Evolutionary conservation across 2,329 filamentous ascomycete genomes (phyloP), one percentile per base, ranked within the genome.

Genomic region (Rhinocladiella similis): DNA sequence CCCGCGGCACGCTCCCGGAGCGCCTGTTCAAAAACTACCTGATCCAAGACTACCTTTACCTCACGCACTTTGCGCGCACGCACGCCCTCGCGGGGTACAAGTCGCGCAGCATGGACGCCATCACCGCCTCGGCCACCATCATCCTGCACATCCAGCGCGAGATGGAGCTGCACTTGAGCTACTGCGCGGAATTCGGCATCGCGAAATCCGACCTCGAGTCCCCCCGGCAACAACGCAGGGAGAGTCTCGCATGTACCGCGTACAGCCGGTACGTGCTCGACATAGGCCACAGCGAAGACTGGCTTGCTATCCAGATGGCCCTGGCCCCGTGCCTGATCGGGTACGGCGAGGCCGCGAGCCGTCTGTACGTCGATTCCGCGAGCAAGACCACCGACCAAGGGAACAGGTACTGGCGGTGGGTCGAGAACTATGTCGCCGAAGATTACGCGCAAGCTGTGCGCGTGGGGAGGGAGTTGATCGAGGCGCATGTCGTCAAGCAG

Each of bases 261-360:
- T 94, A 95, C 70, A 91, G 88, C 56, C 79, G 89, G 69, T 96
- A 93, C 70, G 87, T 96, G 22, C 84, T 97, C 53, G 93, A 97
- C 67, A 81, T 96, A 18, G 93, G 93, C 5, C 85, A 91, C 65
- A 91, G 88, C 1, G 85, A 94, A 68, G 91, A 96, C 75, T 95
- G 88, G 86, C 79, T 97, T 43, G 91, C 87, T 3, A 81, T 97
- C 9, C 91, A 96, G 67, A 78, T 97, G 60, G 87, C 90, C 3
- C 80, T 97, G 52, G 85, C 92, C 13, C 91, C 93, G 0, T 97
- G 93, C 69, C 78, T 96, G 29, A 81, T 97, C n/a, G 93, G 93
- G 41, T 97, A 97, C 70, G 87, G 87, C 9, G 83, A 84, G 54
- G 89, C 95, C 57, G 93, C 90, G 5, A 80, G 81, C 66, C 82